phyloP scores from a whole-genome alignment of 495 filamentous ascomycete genomes.

The Talaromyces liani region DNA sequence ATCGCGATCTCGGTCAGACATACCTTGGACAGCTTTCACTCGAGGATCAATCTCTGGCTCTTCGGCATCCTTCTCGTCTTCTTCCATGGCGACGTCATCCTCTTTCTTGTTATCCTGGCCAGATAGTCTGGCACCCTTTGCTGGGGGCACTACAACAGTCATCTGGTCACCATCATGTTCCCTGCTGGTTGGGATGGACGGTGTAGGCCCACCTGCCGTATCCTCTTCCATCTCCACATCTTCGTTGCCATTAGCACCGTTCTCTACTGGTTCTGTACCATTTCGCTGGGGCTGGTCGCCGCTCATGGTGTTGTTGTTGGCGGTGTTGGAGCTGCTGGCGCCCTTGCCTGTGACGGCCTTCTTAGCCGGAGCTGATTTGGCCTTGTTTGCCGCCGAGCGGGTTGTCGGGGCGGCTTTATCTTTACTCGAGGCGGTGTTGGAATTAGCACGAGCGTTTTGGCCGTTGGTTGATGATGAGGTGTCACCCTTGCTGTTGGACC shows the following conservation, averaged over 20 bases:
- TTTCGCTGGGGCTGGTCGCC: slow-evolving; percentile 64
- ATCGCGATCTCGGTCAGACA: slow-evolving; percentile 1
- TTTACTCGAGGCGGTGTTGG: slow-evolving; percentile 40
- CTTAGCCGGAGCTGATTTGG: slow-evolving; percentile 40
- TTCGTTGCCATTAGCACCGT: slow-evolving; percentile 66
- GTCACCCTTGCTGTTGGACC: slow-evolving; percentile 50
- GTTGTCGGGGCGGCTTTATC: slow-evolving; percentile 37
- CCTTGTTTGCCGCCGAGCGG: slow-evolving; percentile 40
- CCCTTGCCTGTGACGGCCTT: slow-evolving; percentile 44
- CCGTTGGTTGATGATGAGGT: slow-evolving; percentile 51
- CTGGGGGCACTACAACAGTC: slow-evolving; percentile 78
- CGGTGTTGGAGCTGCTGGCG: slow-evolving; percentile 23
- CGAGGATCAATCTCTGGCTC: slow-evolving; percentile 52
- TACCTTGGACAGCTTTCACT: slow-evolving; percentile 60
- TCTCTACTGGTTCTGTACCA: slow-evolving; percentile 64
- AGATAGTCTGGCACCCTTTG: slow-evolving; percentile 62
- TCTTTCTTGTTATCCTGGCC: slow-evolving; percentile 45
- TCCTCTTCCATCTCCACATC: slow-evolving; percentile 81
- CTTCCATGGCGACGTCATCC: slow-evolving; percentile 70
- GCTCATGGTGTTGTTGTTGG: slow-evolving; percentile 46
- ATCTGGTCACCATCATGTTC: slow-evolving; percentile 74
- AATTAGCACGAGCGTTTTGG: slow-evolving; percentile 45
- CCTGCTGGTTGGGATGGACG: slow-evolving; percentile 49
- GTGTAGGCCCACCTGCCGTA: slow-evolving; percentile 50
- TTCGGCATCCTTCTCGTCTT: slow-evolving; percentile 45